Evolutionary conservation across 1,139 yeast species (phyloP), one percentile per base, ranked within the genome.

Genomic region (Saccharomyces hybrid): DNA sequence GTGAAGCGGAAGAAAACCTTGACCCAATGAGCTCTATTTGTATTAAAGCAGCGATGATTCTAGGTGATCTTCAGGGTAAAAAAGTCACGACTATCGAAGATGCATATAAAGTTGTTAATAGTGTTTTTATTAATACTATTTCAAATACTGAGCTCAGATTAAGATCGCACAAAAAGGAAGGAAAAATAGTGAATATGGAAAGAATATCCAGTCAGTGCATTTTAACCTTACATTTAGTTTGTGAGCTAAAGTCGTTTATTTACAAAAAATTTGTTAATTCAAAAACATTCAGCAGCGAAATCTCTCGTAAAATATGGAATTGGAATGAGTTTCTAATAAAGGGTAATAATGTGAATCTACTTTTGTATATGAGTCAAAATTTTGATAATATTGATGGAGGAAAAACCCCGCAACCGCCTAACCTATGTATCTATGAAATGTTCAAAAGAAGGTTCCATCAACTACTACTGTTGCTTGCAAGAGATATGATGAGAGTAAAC

Each of bases 111-210:
- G 55, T 55, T 5, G 49, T 64, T 2, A 59, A 57, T 41, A 34
- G 46, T 8, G 49, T 66, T 6, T 47, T 64, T 2, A 55, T 59
- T 1, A 61, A 58, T 48, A 64, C 69, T 2, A 47, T 59, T 7
- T 56, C 60, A 13, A 66, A 64, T 50, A 53, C 59, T 3, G 70
- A 66, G 50, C 42, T 65, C 26, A 46, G 61, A 31, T 44, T 55
- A 32, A 56, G 65, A 48, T 46, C 58, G 7, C 46, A 47, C 14
- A 38, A 50, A 5, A 13, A 23, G 41, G 8, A 27, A 27, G n/a
- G 13, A 5, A 25, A 47, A 41, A 44, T 16, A 5, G 25, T 11
- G 16, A 47, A 31, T 3, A 46, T 50, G 13, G 49, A 52, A 13
- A 55, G 48, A n/a, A 53, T 65, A 11, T 58, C 61, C 2, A 59